These are phyloP conservation scores for Polymyxa betae DNA, from an alignment of 208 protist species.

Conservation along the genomic window DNA sequence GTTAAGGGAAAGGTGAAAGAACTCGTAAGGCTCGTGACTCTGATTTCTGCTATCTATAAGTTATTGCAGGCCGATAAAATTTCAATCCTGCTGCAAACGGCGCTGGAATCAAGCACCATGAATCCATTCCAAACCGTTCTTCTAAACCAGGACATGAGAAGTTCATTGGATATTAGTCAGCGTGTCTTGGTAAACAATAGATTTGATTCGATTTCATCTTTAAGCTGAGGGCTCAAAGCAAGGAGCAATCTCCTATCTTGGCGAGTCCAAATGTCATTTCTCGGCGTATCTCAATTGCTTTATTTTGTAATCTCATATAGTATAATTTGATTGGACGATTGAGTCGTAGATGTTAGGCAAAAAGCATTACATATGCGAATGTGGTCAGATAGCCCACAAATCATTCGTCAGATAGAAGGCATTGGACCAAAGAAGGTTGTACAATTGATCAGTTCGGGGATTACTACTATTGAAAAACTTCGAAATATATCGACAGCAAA, in stretches of 20 bases:
- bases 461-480: not conserved
- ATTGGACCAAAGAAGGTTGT: conserved; percentile 11
- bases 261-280: not conserved
- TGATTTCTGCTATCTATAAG: not conserved
- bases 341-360: not conserved
- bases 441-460: not conserved
- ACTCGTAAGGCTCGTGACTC: not conserved
- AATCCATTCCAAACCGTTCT: not conserved
- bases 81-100: not conserved
- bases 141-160: not conserved
- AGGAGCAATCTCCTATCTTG: not conserved
- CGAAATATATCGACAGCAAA: not conserved
- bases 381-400: conserved; percentile 11
- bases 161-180: not conserved
- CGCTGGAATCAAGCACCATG: not conserved
- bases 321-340: conserved; percentile 7
- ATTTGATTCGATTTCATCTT: not conserved
- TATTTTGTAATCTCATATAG: not conserved
- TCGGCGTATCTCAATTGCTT: not conserved
- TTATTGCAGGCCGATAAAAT: conserved; percentile 1
- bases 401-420: not conserved
- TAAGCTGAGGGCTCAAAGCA: not conserved
- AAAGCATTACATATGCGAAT: not conserved
- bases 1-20: conserved; percentile 10
- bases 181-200: not conserved